Evolutionary conservation across 257 asterid species (phyloP).

Genomic region (Ocimum tenuiflorum): DNA sequence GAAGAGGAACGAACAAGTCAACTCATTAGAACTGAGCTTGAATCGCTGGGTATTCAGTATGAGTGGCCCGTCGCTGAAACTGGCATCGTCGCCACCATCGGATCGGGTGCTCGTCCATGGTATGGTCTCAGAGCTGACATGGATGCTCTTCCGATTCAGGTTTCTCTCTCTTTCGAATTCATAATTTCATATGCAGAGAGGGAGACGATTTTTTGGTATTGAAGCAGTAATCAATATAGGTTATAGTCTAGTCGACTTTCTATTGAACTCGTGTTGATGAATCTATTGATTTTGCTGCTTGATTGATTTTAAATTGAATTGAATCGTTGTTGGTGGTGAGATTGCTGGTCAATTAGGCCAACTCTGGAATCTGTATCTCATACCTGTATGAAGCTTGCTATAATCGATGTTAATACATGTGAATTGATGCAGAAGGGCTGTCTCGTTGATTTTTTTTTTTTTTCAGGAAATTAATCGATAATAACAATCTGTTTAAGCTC

Average conservation of each 20-base stretch:
- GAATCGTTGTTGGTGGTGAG: not conserved
- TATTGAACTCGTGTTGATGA: not conserved
- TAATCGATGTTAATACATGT: too few relatives aligned
- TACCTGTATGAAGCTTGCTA: not conserved
- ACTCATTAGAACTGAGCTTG: conserved; percentile 65
- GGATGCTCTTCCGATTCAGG: conserved; percentile 64
- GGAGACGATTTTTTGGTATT: not conserved
- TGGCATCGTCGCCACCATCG: conserved; percentile 71
- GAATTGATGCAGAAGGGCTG: not conserved
- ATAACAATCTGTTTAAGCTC: not conserved
- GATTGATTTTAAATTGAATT: not conserved
- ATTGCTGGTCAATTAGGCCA: not conserved
- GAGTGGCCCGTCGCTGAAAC: conserved; percentile 72
- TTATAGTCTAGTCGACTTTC: not conserved
- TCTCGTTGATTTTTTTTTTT: too few relatives aligned
- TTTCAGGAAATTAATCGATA: too few relatives aligned
- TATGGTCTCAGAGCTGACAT: too few relatives aligned
- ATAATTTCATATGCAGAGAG: too few relatives aligned
- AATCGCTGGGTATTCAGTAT: conserved; percentile 57
- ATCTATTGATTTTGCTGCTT: not conserved
- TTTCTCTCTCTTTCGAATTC: not conserved
- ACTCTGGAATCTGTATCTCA: not conserved
- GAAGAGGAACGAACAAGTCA: conserved; percentile 69
- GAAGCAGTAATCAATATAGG: not conserved
- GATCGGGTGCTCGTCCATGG: conserved; percentile 42